Evolutionary conservation across 129 eudicot genomes (phyloP), one percentile per base, ranked within the genome.

Genomic region (Tanacetum coccineum): DNA sequence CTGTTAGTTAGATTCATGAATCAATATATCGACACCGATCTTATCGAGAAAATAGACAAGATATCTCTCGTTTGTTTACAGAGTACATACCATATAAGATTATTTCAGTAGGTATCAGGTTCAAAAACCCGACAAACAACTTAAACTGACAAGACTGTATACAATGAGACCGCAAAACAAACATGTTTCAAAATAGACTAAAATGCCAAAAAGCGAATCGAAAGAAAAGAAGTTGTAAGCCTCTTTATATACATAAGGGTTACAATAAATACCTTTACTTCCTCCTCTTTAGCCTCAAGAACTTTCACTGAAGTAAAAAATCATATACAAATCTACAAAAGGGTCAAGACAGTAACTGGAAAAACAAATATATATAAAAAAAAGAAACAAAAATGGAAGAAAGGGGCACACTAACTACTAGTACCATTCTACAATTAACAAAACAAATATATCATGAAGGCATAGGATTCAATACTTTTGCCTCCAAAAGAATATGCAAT

Each of bases 401-500:
- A 73, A 75, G 52, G 57, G 30, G 58, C 58, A 67, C 52, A 60
- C 44, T 73, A 64, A 70, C 57, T 25, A 70, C 73, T 22, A 22
- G n/a, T 32, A 51, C 75, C 62, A 78, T 81, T 72, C 78, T 68
- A 75, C 64, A 66, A 75, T 66, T 72, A 77, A 82, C 84, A 80
- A 80, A 83, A 74, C 51, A 79, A n/a, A 81, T 82, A 76, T 75
- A 79, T 70, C 76, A 62, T 60, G 81, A 81, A 83, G 87, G 70
- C 78, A 55, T 64, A 79, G 75, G 75, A 70, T 48, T 32, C 70
- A 74, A 39, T 28, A 55, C 84, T 81, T 22, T 79, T 57, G 75
- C 81, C 91, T 82, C 87, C 85, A 46, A 89, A 81, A 85, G 85
- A 89, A 89, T 81, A 66, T 66, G 69, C 77, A 75, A 62, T 81